phyloP scores from a whole-genome alignment of 768 basidiomycete genomes.

The Lactifluus piperatus region DNA sequence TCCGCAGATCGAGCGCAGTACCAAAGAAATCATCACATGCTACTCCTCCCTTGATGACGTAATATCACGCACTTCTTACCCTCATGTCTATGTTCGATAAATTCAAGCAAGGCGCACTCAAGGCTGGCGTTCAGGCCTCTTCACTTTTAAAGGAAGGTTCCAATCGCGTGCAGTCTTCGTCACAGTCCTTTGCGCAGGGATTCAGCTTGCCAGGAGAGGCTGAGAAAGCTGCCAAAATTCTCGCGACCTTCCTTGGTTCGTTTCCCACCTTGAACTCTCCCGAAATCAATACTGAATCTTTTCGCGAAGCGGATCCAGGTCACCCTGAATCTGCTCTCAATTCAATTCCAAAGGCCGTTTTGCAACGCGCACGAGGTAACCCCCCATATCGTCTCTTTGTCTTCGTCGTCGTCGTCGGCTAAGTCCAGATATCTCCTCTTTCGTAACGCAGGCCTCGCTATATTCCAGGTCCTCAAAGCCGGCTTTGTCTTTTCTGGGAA shows the following conservation, averaged over 20 bases:
- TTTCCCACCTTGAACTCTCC: background rate
- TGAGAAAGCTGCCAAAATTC: constrained; percentile 87
- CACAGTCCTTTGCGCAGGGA: constrained; percentile 69
- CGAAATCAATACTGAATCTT: background rate
- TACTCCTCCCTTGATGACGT: background rate
- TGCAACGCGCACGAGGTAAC: constrained; percentile 80
- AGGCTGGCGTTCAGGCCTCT: constrained; percentile 73
- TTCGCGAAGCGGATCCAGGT: constrained; percentile 65
- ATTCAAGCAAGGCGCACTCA: constrained; percentile 70
- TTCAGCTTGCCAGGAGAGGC: constrained; percentile 90
- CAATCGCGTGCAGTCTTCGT: constrained; percentile 62
- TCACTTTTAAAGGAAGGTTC: constrained; percentile 63
- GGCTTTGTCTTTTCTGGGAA: constrained; percentile 95
- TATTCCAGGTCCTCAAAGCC: constrained; percentile 90
- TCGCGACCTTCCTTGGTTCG: constrained; percentile 84
- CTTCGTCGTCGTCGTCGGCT: background rate
- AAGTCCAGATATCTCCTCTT: background rate
- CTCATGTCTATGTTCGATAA: constrained; percentile 65
- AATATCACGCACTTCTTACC: background rate
- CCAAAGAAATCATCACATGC: background rate
- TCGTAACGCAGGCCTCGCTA: constrained; percentile 61
- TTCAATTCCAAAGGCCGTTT: constrained; percentile 84
- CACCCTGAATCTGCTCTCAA: constrained; percentile 88
- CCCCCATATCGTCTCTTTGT: background rate
- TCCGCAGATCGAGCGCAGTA: too few relatives aligned